Evolutionary conservation across 768 basidiomycete species (phyloP).

Genomic region (Leccinum barrowsii): DNA sequence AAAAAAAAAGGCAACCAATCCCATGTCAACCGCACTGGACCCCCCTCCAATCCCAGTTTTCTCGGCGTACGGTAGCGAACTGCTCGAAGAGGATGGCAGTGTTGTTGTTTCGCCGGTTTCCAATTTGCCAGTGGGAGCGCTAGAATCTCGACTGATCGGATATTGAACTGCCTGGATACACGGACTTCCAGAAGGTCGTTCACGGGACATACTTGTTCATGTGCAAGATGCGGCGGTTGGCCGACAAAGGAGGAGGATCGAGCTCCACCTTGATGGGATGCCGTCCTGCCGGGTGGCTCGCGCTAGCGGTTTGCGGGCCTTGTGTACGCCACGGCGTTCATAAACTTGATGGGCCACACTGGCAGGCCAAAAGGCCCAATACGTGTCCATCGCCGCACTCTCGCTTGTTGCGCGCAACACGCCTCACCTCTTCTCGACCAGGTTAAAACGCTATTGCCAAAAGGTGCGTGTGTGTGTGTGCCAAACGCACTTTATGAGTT

Average conservation of each 20-base stretch:
- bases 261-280: background rate
- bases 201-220: constrained; percentile 15
- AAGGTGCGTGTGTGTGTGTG: constrained; percentile 12
- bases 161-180: constrained; percentile 28
- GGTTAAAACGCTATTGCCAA: background rate
- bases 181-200: constrained; percentile 26
- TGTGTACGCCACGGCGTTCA: constrained; percentile 21
- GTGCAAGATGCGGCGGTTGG: constrained; percentile 10
- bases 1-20: background rate
- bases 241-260: constrained; percentile 15
- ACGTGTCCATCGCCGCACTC: constrained; percentile 6
- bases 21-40: constrained; percentile 8
- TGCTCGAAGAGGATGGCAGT: constrained; percentile 16
- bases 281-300: background rate
- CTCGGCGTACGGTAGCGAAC: constrained; percentile 10
- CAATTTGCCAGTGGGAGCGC: constrained; percentile 20
- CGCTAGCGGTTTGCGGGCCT: constrained; percentile 1
- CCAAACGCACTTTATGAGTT: background rate
- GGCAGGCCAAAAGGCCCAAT: constrained; percentile 7
- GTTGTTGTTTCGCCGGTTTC: constrained; percentile 10
- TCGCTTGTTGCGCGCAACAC: constrained; percentile 19
- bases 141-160: constrained; percentile 32
- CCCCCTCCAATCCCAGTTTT: constrained; percentile 1
- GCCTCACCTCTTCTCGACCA: constrained; percentile 13
- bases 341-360: constrained; percentile 10